These are phyloP conservation scores for Gossypioides kirkii DNA, from an alignment of 345 rosid species.

Conservation along the genomic window DNA sequence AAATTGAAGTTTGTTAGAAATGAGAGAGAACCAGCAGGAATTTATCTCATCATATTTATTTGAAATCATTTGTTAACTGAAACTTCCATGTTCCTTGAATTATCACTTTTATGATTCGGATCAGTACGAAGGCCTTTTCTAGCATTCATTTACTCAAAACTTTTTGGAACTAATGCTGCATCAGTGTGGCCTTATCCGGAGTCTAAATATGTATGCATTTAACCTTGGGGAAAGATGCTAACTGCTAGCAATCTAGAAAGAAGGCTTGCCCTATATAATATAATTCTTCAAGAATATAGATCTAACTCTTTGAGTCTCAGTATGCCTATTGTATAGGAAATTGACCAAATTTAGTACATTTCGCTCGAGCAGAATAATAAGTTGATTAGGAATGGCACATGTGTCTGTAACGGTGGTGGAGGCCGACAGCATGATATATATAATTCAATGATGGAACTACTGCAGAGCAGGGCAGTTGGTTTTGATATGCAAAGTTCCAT, in stretches of 20 bases:
- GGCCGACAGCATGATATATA: not conserved
- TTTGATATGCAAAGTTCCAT: not conserved
- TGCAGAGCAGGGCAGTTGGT: not conserved
- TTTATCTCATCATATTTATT: not conserved
- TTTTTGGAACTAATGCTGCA: not conserved
- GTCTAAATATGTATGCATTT: conserved; percentile 5
- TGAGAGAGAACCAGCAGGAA: not conserved
- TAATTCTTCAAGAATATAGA: not conserved
- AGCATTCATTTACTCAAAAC: not conserved
- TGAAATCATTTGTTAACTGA: not conserved
- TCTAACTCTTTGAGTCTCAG: not conserved
- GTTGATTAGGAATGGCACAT: not conserved
- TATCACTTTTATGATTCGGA: not conserved
- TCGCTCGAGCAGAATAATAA: not conserved
- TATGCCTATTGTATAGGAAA: not conserved
- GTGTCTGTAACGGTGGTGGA: not conserved
- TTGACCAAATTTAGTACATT: not conserved
- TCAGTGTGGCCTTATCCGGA: not conserved
- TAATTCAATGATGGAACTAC: not conserved
- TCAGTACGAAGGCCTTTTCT: not conserved
- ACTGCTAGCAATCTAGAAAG: not conserved
- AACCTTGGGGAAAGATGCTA: not conserved
- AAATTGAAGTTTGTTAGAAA: not conserved
- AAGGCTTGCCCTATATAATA: not conserved
- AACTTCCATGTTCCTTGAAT: not conserved